Percentiles rank a stretch among this genome's conserved stretches.
phyloP scores from a whole-genome alignment of 2,329 filamentous ascomycete genomes.

The Alternaria triticimaculans region DNA sequence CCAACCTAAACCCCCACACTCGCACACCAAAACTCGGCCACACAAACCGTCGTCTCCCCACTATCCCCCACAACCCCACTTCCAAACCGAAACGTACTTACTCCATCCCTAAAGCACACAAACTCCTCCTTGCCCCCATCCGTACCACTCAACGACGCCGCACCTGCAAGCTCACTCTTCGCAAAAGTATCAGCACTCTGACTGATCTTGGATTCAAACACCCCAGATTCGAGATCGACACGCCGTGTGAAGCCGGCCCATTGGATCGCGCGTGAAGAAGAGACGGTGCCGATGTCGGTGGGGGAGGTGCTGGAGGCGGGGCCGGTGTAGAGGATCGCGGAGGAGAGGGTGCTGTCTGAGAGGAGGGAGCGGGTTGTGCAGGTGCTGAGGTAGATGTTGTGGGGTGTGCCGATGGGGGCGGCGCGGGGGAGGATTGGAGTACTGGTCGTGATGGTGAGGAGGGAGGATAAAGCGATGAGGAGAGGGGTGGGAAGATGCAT shows the following conservation, averaged over 20 bases:
- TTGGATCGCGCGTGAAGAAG: not conserved
- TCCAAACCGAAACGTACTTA: constrained; percentile 13
- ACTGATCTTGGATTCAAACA: constrained; percentile 17
- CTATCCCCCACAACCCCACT: constrained; percentile 4
- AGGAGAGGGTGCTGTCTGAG: constrained; percentile 7
- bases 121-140: constrained; percentile 17
- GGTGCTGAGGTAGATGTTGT: constrained; percentile 21
- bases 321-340: constrained; percentile 18
- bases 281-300: constrained; percentile 10
- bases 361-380: constrained; percentile 15
- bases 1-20: constrained; percentile 8
- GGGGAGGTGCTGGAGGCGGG: constrained; percentile 1
- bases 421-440: not conserved
- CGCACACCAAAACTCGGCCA: constrained; percentile 28
- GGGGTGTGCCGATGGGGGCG: constrained; percentile 3
- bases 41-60: constrained; percentile 12
- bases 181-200: constrained; percentile 11
- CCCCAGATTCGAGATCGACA: not conserved
- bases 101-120: constrained; percentile 27
- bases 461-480: not conserved
- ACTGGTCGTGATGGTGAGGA: not conserved
- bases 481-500: not conserved
- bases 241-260: constrained; percentile 11
- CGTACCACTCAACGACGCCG: constrained; percentile 7
- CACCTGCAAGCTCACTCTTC: constrained; percentile 22